These are phyloP conservation scores for Graphilbum fragrans DNA, from an alignment of 2,329 filamentous ascomycete species.

Conservation along the genomic window DNA sequence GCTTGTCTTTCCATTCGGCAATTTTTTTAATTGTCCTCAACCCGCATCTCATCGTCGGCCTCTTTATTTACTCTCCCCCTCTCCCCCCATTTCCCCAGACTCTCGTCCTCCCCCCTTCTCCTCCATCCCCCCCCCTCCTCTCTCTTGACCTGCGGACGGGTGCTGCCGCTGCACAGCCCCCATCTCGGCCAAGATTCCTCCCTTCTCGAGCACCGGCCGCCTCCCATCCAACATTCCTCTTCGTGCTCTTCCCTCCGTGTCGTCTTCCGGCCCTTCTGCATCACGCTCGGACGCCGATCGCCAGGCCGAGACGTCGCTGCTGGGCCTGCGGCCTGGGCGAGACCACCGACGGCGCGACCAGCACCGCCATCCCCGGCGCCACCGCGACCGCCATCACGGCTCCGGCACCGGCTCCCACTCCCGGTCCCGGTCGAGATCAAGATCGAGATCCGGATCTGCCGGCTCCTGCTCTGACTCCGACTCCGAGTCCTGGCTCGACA, in stretches of 20 bases:
- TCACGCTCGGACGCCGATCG: conserved; percentile 9
- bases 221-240: conserved; percentile 80
- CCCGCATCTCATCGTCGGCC: background rate
- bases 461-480: conserved; percentile 36
- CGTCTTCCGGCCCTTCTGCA: conserved; percentile 16
- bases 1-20: background rate
- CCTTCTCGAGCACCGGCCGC: conserved; percentile 48
- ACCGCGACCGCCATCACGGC: conserved; percentile 15
- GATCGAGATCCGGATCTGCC: too few relatives aligned
- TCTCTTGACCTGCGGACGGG: conserved; percentile 35
- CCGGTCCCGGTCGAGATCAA: conserved; percentile 18
- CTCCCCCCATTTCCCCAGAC: background rate
- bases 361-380: background rate
- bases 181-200: conserved; percentile 73
- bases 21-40: background rate
- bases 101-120: conserved; percentile 4
- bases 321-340: conserved; percentile 18
- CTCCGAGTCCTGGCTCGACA: conserved; percentile 71
- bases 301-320: conserved; percentile 32
- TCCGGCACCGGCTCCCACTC: conserved; percentile 27
- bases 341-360: conserved; percentile 19
- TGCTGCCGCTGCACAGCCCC: conserved; percentile 69
- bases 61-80: background rate
- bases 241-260: conserved; percentile 62
- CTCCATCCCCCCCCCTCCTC: conserved; percentile 1